Evolutionary conservation across 2,329 filamentous ascomycete species (phyloP).

Genomic region (Cytospora paraplurivora): DNA sequence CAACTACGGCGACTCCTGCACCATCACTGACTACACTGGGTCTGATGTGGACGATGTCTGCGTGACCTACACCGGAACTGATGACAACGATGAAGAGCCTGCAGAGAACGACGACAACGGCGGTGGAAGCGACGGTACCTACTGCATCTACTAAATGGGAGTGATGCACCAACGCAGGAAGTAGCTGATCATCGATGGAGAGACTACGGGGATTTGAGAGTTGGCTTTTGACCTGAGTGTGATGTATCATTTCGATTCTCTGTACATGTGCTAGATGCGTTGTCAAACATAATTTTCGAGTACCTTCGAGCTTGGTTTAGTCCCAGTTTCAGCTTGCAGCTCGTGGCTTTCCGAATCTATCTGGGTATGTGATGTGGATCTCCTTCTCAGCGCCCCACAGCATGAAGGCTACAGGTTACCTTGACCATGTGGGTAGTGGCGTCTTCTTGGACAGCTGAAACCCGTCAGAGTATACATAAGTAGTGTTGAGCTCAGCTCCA

Average conservation of each 20-base stretch:
- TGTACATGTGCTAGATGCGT: slow-evolving; percentile 20
- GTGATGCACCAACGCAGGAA: neutral
- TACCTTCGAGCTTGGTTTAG: neutral
- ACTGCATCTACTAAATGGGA: slow-evolving; percentile 16
- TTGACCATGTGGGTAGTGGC: too few species aligned
- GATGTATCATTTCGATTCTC: slow-evolving; percentile 16
- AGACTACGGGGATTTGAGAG: slow-evolving; percentile 4
- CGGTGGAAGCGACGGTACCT: slow-evolving; percentile 15
- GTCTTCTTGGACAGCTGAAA: too few species aligned
- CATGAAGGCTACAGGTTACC: too few species aligned
- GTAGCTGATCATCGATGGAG: neutral
- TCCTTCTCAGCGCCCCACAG: too few species aligned
- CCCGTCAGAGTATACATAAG: too few species aligned
- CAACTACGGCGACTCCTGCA: slow-evolving; percentile 47
- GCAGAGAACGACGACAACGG: slow-evolving; percentile 16
- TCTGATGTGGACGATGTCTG: slow-evolving; percentile 6
- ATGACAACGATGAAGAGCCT: slow-evolving; percentile 16
- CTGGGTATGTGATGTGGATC: too few species aligned
- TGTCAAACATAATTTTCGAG: neutral
- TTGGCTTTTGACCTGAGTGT: slow-evolving; percentile 20
- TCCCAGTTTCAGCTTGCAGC: too few species aligned
- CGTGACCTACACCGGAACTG: slow-evolving; percentile 17
- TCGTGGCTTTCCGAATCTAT: too few species aligned
- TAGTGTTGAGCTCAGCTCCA: too few species aligned
- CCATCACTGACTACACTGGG: slow-evolving; percentile 29